Percentiles rank a stretch among this genome's conserved stretches.
These are phyloP conservation scores for Podospora bellae-mahoneyi DNA, from an alignment of 495 filamentous ascomycete genomes.

Conservation along the genomic window DNA sequence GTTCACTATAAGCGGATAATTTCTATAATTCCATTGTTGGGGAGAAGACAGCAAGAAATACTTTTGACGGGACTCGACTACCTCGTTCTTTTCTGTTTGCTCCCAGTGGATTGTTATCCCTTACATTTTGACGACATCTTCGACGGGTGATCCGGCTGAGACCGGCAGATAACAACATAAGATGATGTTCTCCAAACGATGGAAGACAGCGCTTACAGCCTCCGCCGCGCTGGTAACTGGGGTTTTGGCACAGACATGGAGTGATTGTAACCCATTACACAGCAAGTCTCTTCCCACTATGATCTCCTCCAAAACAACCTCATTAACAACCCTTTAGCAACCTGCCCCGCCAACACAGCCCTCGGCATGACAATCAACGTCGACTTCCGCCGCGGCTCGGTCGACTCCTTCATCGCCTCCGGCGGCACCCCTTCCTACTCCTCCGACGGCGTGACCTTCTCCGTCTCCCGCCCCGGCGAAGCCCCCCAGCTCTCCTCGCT, in stretches of 20 bases:
- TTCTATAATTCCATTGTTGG: too few relatives aligned
- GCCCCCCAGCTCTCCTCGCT: slow-evolving; percentile 71
- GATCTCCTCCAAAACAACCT: background rate
- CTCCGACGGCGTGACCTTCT: slow-evolving; percentile 75
- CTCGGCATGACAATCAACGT: slow-evolving; percentile 73
- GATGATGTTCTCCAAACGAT: slow-evolving; percentile 20
- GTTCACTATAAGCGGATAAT: too few relatives aligned
- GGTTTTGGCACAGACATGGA: slow-evolving; percentile 32
- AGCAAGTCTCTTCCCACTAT: slow-evolving; percentile 20
- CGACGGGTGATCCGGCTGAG: too few relatives aligned
- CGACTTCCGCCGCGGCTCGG: slow-evolving; percentile 74
- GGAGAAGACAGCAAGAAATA: too few relatives aligned
- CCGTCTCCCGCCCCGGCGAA: slow-evolving; percentile 78
- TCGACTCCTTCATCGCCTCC: slow-evolving; percentile 63
- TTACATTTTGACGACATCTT: background rate
- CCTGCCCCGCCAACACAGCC: slow-evolving; percentile 75
- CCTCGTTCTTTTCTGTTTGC: too few relatives aligned
- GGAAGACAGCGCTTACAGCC: slow-evolving; percentile 20
- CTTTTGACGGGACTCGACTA: too few relatives aligned
- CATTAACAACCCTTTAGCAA: slow-evolving; percentile 25
- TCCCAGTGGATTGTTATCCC: background rate
- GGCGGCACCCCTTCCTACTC: slow-evolving; percentile 66
- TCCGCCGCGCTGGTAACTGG: slow-evolving; percentile 19
- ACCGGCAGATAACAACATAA: background rate
- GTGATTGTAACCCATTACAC: slow-evolving; percentile 33